Evolutionary conservation across 768 basidiomycete species (phyloP).

Genomic region (Auricularia cornea): DNA sequence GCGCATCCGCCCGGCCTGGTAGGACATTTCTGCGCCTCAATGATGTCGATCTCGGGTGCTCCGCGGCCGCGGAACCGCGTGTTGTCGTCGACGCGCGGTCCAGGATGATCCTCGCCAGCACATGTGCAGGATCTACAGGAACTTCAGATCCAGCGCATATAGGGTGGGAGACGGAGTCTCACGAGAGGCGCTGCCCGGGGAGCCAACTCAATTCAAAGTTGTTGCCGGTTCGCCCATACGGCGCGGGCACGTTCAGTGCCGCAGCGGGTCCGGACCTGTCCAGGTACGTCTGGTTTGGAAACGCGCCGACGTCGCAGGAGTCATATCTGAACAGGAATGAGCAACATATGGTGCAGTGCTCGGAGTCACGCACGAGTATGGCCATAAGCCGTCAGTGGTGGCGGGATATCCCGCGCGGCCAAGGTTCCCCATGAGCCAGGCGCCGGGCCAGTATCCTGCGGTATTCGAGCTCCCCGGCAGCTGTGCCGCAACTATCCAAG

Average conservation of each 20-base stretch:
- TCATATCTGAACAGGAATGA: constrained; percentile 44
- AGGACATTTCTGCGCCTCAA: constrained; percentile 74
- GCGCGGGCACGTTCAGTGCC: constrained; percentile 44
- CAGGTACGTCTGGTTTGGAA: constrained; percentile 70
- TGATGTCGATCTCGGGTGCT: constrained; percentile 86
- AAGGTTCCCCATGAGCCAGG: constrained; percentile 65
- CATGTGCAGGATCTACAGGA: constrained; percentile 62
- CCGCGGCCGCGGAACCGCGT: constrained; percentile 46
- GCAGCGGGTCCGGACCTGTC: constrained; percentile 58
- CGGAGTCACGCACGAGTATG: constrained; percentile 48
- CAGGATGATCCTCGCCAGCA: constrained; percentile 76
- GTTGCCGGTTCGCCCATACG: constrained; percentile 49
- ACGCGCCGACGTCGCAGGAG: constrained; percentile 81
- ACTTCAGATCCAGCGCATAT: not conserved
- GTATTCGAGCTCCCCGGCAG: constrained; percentile 53
- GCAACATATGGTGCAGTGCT: no score
- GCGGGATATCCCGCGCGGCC: constrained; percentile 87
- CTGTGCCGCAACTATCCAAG: constrained; percentile 50
- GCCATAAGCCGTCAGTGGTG: constrained; percentile 79
- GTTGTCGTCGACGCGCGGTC: constrained; percentile 69
- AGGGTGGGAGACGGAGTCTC: constrained; percentile 25
- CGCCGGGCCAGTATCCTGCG: constrained; percentile 69
- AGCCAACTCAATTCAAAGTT: constrained; percentile 65
- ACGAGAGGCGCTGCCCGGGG: constrained; percentile 77
- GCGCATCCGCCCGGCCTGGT: constrained; percentile 35